Evolutionary conservation across 202 grass and related monocot species (phyloP).

Genomic region (Panicum virgatum): DNA sequence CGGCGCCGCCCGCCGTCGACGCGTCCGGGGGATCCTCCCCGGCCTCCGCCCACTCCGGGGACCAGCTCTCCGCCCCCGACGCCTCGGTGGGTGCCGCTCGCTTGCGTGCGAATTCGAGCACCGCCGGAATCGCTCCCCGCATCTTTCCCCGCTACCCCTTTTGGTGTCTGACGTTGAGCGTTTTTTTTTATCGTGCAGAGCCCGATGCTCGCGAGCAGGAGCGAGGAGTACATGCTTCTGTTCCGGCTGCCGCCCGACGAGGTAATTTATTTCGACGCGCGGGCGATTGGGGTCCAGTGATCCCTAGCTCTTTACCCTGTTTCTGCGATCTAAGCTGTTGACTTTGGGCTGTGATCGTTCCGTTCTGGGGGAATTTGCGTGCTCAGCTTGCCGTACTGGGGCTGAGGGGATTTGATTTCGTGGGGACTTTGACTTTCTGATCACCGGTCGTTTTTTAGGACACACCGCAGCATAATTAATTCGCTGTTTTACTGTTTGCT

Average conservation of each 20-base stretch:
- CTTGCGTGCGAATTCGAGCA: slow-evolving; percentile 39
- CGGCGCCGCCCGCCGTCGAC: slow-evolving; percentile 41
- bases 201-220: slow-evolving; percentile 58
- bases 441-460: slow-evolving; percentile 23
- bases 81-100: slow-evolving; percentile 51
- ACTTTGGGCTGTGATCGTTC: neutral
- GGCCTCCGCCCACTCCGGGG: slow-evolving; percentile 51
- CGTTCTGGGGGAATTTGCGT: neutral
- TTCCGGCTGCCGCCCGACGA: slow-evolving; percentile 83
- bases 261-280: slow-evolving; percentile 53
- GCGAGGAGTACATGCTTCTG: slow-evolving; percentile 94
- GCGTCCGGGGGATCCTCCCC: slow-evolving; percentile 46
- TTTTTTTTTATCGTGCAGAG: slow-evolving; percentile 47
- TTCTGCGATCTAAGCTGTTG: slow-evolving; percentile 24
- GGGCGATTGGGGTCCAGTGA: neutral
- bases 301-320: neutral
- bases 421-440: slow-evolving; percentile 8
- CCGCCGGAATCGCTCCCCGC: slow-evolving; percentile 19
- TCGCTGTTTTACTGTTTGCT: neutral
- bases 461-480: slow-evolving; percentile 4
- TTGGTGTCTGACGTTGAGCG: slow-evolving; percentile 17
- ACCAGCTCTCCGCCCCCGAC: slow-evolving; percentile 47
- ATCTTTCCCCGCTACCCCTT: neutral
- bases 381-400: neutral
- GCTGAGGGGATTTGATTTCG: slow-evolving; percentile 26